Evolutionary conservation across 257 asterid species (phyloP), one percentile per base, ranked within the genome.

Genomic region (Thymus quinquecostatus): DNA sequence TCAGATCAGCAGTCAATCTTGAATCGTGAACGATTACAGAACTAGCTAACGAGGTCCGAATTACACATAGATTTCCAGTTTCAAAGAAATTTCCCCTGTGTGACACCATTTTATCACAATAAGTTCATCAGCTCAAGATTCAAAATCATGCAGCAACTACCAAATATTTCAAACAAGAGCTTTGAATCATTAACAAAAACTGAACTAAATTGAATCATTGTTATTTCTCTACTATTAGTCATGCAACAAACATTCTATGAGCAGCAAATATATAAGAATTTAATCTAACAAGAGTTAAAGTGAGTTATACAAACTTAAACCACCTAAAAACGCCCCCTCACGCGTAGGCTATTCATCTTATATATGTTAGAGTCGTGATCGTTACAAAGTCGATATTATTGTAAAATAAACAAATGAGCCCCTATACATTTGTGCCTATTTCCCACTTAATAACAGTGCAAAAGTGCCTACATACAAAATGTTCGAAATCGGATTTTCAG

Each of bases 21-120:
- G 86, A 84, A 60, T 80, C 84, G 72, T 77, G 78, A 29, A 88
- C 59, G 14, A 80, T 64, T 74, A 79, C 74, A 56, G 95, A 85
- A 45, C 86, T n/a, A n/a, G 78, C 68, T 41, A 86, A 60, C 4
- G 81, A 40, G 7, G 76, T 75, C 95, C 95, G 92, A 84, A 43
- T 72, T 54, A 60, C 81, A 72, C 33, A 68, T 27, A 3, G 75
- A 78, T 6, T 70, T 74, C 79, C 80, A 65, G 73, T 68, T n/a
- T n/a, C n/a, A n/a, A n/a, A n/a, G n/a, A n/a, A n/a, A n/a, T n/a
- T n/a, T n/a, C n/a, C n/a, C 88, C 93, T 89, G 94, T 71, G 64
- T 21, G 68, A 74, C 49, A 14, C 64, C 77, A 55, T 21, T 47
- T 72, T 64, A 36, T 27, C 63, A 57, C 13, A 47, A 9, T 29